Percentiles rank a stretch among this genome's conserved stretches.
Evolutionary conservation across 805 yeast genomes (phyloP).

Genomic region (Wickerhamiella azyma): DNA sequence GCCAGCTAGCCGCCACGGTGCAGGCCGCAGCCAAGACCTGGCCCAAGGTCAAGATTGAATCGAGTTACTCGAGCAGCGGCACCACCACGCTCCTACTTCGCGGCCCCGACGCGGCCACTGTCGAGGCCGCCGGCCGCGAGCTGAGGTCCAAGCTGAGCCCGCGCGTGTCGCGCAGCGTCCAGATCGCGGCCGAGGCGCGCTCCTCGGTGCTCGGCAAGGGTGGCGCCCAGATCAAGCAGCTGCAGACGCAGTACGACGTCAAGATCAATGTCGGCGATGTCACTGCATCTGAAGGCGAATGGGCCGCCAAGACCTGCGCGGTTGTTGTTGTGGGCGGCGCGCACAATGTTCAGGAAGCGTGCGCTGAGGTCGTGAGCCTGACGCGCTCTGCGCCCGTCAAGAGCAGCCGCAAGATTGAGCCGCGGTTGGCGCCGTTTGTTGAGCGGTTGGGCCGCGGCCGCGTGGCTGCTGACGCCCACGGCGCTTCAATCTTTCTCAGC

Average conservation of each 20-base stretch:
- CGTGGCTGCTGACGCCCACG: not conserved
- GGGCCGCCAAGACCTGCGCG: slow-evolving; percentile 30
- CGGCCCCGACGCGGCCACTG: slow-evolving; percentile 10
- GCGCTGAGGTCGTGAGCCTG: slow-evolving; percentile 40
- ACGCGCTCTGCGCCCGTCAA: no score
- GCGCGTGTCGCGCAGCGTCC: slow-evolving; percentile 3
- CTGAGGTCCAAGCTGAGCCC: slow-evolving; percentile 13
- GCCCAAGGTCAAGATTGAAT: slow-evolving; percentile 12
- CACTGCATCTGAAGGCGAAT: not conserved
- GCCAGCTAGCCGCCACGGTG: not conserved
- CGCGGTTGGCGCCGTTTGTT: not conserved
- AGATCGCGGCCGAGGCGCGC: slow-evolving; percentile 14
- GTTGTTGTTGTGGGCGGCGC: slow-evolving; percentile 70
- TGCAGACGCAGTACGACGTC: slow-evolving; percentile 8
- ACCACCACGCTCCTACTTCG: slow-evolving; percentile 15
- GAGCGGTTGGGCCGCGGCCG: not conserved
- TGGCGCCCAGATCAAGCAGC: slow-evolving; percentile 13
- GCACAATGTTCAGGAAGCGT: slow-evolving; percentile 69
- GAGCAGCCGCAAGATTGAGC: not conserved
- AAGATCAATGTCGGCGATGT: slow-evolving; percentile 9
- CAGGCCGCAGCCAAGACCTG: slow-evolving; percentile 1
- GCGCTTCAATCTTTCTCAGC: slow-evolving; percentile 9
- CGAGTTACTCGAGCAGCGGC: slow-evolving; percentile 11
- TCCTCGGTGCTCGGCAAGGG: slow-evolving; percentile 15
- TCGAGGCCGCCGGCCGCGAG: slow-evolving; percentile 8